These are phyloP conservation scores for Puccinia triticina DNA, from an alignment of 1,284 basidiomycete species.

Conservation along the genomic window DNA sequence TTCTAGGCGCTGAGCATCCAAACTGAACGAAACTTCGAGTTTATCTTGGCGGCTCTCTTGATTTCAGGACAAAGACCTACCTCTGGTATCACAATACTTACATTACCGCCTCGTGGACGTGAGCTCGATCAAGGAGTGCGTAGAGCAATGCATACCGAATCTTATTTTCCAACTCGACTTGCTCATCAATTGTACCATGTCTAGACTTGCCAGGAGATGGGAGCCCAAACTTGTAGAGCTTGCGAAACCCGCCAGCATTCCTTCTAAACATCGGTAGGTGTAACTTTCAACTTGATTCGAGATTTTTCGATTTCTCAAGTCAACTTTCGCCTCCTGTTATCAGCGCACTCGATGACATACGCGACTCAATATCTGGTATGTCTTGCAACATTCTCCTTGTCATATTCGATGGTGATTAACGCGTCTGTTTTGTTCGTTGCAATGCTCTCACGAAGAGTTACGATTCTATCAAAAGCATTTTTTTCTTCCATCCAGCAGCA, in stretches of 20 bases:
- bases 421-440: background rate
- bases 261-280: conserved; percentile 44
- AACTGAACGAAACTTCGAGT: background rate
- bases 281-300: background rate
- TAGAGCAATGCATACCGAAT: background rate
- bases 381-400: background rate
- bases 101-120: conserved; percentile 50
- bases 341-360: conserved; percentile 49
- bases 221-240: conserved; percentile 29
- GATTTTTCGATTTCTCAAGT: background rate
- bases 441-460: background rate
- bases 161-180: background rate
- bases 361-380: conserved; percentile 47
- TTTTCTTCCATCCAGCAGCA: conserved; percentile 6
- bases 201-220: conserved; percentile 48
- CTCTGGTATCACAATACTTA: conserved; percentile 32
- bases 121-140: conserved; percentile 49
- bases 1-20: background rate
- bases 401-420: background rate
- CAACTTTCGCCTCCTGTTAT: background rate
- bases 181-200: background rate
- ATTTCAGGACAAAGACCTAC: conserved; percentile 44
- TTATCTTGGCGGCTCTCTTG: background rate
- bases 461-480: conserved; percentile 25
- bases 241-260: conserved; percentile 16